Base-by-base conservation (phyloP, 441 rosid species). In the Lagerstroemia fauriei region DNA sequence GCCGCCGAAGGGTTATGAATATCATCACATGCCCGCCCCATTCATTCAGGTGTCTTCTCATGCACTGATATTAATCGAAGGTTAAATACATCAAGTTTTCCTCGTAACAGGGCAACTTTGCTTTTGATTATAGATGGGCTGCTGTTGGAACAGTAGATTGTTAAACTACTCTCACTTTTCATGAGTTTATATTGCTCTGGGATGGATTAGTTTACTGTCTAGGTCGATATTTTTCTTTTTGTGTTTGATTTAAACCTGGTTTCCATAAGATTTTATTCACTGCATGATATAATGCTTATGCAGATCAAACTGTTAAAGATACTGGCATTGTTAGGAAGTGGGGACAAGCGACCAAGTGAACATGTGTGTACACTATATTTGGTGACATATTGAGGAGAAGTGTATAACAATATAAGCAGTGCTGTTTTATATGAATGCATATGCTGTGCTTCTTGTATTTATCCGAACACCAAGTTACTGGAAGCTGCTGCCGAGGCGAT, bases 21-120 rank as follows among this genome's bases (percentile, higher is more conserved):
- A 95, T 85, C 99, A 96, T 88, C 93, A 90, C 85, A 91, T 95
- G 94, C 98, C 99, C 27, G 98, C 99, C 85, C 99, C 99, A 13
- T 96, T 95, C 88, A 92, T 96, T 83, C 99, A 93, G 98, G 99
- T 96, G 84, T 24, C 18, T 72, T 32, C 7, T 1, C 4, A 22
- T 59, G 10, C 38, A n/a, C 32, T 69, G 73, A 57, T 32, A 78
- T 69, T 14, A 18, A 34, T 69, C 7, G 34, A 1, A 22, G 20
- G 16, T 32, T n/a, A 32, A 18, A 16, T 69, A 22, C 32, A 32
- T 69, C 44, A 7, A 32, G 25, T 18, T 14, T 69, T 69, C 46
- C 25, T 68, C 22, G 5, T 27, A 61, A 68, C n/a, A n/a, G n/a
- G 44, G 10, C 34, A 34, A 1, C 46, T 6, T 69, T 69, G 20